Conservation (phyloP, 805 yeast genomes). For the Wickerhamomyces hampshirensis region DNA sequence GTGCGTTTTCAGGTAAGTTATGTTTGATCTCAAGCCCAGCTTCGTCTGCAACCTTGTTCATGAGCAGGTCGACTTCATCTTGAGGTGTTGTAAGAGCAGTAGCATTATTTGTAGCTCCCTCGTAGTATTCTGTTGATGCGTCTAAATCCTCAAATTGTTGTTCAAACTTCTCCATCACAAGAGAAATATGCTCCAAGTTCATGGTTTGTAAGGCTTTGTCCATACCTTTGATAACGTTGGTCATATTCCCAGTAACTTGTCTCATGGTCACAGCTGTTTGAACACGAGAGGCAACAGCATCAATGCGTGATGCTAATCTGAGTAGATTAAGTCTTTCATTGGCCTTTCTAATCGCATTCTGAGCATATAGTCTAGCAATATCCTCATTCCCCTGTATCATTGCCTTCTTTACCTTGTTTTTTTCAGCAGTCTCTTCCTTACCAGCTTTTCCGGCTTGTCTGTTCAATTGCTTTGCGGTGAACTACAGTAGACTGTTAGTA, state of each 20-base stretch:
- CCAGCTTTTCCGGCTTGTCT: constrained; percentile 89
- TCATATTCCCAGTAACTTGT: constrained; percentile 90
- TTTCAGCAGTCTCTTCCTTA: constrained; percentile 84
- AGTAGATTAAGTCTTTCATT: constrained; percentile 81
- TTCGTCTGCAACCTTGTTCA: constrained; percentile 94
- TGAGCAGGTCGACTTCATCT: constrained; percentile 86
- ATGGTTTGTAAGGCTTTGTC: constrained; percentile 92
- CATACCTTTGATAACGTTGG: constrained; percentile 91
- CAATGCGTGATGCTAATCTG: constrained; percentile 82
- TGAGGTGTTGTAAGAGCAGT: constrained; percentile 90
- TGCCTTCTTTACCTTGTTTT: constrained; percentile 86
- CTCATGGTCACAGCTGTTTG: constrained; percentile 99
- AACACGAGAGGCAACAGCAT: constrained; percentile 92
- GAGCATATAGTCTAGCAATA: constrained; percentile 91
- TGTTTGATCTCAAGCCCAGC: constrained; percentile 93
- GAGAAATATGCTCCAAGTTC: constrained; percentile 89
- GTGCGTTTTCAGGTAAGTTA: constrained; percentile 50
- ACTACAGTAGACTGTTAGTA: constrained; percentile 34
- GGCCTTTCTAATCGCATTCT: constrained; percentile 88
- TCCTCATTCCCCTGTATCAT: constrained; percentile 81
- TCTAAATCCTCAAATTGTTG: constrained; percentile 94
- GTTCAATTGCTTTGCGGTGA: constrained; percentile 89
- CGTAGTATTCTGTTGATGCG: constrained; percentile 90
- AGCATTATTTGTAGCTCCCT: constrained; percentile 80
- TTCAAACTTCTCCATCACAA: constrained; percentile 97